phyloP scores from a whole-genome alignment of 305 asterid species.

The Nicotiana rustica region DNA sequence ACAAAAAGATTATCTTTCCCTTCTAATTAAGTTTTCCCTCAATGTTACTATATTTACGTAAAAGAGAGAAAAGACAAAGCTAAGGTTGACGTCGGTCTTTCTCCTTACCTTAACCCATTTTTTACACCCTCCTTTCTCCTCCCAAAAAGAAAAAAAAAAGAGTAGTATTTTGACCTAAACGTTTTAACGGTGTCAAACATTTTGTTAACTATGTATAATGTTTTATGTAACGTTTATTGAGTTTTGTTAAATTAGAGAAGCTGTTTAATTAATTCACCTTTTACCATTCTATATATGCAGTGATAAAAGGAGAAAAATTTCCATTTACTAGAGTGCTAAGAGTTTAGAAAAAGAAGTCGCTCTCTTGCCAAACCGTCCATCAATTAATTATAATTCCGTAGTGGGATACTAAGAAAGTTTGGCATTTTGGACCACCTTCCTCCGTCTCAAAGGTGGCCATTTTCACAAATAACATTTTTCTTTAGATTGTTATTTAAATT shows the following conservation, averaged over 20 bases:
- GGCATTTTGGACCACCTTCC: neutral
- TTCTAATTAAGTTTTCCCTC: neutral
- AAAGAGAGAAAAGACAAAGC: neutral
- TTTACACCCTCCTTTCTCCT: neutral
- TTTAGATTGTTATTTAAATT: neutral
- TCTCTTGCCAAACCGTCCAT: conserved; percentile 3
- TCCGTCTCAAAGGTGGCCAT: neutral
- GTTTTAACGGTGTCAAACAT: neutral
- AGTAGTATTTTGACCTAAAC: neutral
- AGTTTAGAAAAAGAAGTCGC: neutral
- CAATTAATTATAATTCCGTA: neutral
- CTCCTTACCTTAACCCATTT: neutral
- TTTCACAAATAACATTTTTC: neutral
- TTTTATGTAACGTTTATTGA: neutral
- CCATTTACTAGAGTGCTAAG: neutral
- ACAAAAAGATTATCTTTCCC: neutral
- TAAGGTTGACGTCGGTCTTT: neutral
- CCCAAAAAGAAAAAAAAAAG: neutral
- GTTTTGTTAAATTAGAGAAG: neutral
- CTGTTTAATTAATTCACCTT: neutral
- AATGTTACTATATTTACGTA: neutral
- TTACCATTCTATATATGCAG: neutral
- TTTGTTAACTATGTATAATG: no score
- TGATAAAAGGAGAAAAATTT: neutral
- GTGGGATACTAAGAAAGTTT: conserved; percentile 5